These are phyloP conservation scores for Batkoa obscura DNA, from an alignment of 371 early-diverging fungal species.

Conservation along the genomic window DNA sequence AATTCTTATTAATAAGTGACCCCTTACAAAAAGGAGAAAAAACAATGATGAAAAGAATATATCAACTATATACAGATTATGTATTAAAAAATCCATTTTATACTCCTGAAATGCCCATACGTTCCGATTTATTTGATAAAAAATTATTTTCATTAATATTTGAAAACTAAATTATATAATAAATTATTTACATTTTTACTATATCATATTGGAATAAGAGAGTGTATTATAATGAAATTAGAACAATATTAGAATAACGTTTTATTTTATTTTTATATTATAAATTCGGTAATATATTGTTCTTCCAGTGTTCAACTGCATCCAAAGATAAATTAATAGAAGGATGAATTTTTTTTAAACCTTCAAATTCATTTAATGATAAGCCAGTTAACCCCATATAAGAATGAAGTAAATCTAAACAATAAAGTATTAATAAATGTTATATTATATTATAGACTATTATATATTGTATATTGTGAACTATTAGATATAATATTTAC, in stretches of 20 bases:
- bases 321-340: constrained; percentile 1
- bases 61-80: constrained; percentile 85
- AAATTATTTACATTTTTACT: no score
- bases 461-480: background rate
- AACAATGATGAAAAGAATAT: constrained; percentile 46
- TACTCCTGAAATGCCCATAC: constrained; percentile 97
- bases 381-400: constrained; percentile 4
- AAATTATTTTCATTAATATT: background rate
- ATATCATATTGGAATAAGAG: no score
- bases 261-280: background rate
- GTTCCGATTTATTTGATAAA: constrained; percentile 83
- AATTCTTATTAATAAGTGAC: constrained; percentile 77
- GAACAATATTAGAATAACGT: no score
- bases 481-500: background rate
- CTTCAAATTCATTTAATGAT: background rate
- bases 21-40: constrained; percentile 54
- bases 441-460: no score
- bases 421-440: background rate
- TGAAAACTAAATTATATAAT: no score
- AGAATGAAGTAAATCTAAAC: constrained; percentile 5
- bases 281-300: background rate
- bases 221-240: no score
- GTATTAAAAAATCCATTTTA: constrained; percentile 98
- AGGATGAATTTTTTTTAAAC: constrained; percentile 1
- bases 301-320: background rate